Evolutionary conservation across 139 green algal species (phyloP).

Genomic region (Auxenochlorella protothecoides): DNA sequence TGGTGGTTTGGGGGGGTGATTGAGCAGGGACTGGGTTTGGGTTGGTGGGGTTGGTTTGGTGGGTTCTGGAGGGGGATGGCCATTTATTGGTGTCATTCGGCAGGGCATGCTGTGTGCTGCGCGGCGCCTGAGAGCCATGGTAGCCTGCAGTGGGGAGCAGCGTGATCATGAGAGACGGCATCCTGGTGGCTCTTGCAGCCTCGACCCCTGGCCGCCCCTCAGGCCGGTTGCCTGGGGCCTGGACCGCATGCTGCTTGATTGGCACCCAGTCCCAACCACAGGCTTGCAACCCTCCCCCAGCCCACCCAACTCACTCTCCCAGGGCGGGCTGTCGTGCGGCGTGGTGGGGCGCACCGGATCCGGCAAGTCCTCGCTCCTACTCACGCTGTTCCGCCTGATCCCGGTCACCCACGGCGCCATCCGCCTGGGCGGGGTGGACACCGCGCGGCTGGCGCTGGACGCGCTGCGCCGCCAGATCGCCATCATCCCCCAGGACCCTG

Average conservation of each 20-base stretch:
- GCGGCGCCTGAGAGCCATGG: too few relatives aligned
- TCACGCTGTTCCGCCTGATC: conserved; percentile 77
- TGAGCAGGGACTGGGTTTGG: too few relatives aligned
- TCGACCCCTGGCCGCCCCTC: background rate
- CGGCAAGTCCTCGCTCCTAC: conserved; percentile 69
- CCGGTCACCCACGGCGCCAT: conserved; percentile 52
- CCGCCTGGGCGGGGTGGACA: conserved; percentile 62
- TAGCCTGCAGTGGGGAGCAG: too few relatives aligned
- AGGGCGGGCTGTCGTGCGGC: conserved; percentile 39
- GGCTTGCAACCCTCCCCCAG: too few relatives aligned
- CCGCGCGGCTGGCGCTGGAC: conserved; percentile 48
- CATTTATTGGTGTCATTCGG: too few relatives aligned
- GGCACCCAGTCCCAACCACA: too few relatives aligned
- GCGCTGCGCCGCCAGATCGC: conserved; percentile 59
- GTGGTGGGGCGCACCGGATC: conserved; percentile 67
- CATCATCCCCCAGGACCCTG: conserved; percentile 73
- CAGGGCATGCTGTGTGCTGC: too few relatives aligned
- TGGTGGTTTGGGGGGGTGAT: too few relatives aligned
- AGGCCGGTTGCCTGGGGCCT: background rate
- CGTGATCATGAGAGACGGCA: too few relatives aligned
- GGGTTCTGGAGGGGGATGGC: too few relatives aligned
- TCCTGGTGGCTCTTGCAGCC: too few relatives aligned
- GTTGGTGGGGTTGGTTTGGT: too few relatives aligned
- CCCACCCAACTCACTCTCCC: background rate
- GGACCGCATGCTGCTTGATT: conserved; percentile 1